A percentile compares a stretch with the other conserved stretches of the same genome.
Evolutionary conservation across 2,329 filamentous ascomycete species (phyloP).

Genomic region (Sporothrix humicola): DNA sequence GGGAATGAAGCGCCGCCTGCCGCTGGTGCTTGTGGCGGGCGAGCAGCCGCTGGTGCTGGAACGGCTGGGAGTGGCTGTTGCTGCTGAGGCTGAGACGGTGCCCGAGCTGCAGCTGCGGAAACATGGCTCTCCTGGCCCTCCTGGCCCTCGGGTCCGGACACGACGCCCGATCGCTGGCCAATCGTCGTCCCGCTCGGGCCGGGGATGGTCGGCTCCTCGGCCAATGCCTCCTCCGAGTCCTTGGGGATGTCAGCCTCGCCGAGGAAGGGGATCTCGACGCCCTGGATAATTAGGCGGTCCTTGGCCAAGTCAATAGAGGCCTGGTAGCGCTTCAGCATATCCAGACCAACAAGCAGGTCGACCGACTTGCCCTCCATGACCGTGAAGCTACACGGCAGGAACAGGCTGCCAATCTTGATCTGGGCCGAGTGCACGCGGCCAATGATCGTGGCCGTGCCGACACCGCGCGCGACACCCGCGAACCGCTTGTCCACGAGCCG

Average conservation of each 20-base stretch:
- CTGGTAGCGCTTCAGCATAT: conserved; percentile 97
- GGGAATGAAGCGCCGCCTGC: conserved; percentile 50
- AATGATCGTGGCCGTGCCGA: conserved; percentile 92
- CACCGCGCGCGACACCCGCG: conserved; percentile 87
- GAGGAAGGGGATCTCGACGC: conserved; percentile 85
- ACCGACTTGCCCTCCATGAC: conserved; percentile 99
- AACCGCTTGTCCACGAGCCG: conserved; percentile 91
- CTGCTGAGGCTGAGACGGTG: background rate
- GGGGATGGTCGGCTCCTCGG: conserved; percentile 80
- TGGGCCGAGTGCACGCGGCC: conserved; percentile 94
- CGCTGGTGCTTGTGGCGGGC: conserved; percentile 38
- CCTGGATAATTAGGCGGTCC: conserved; percentile 86
- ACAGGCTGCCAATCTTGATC: conserved; percentile 87
- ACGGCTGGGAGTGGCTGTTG: conserved; percentile 30
- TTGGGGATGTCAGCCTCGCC: conserved; percentile 95
- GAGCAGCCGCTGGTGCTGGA: conserved; percentile 39
- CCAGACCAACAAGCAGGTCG: conserved; percentile 87
- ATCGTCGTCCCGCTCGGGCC: conserved; percentile 90
- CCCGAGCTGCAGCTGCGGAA: background rate
- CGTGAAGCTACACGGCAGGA: conserved; percentile 92
- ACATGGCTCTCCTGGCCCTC: conserved; percentile 26
- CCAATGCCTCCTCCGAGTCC: conserved; percentile 71
- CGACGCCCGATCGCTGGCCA: conserved; percentile 79
- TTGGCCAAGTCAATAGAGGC: conserved; percentile 86
- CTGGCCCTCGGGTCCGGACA: conserved; percentile 56